These are phyloP conservation scores for Casuarina equisetifolia DNA, from an alignment of 306 rosid species.

Conservation along the genomic window DNA sequence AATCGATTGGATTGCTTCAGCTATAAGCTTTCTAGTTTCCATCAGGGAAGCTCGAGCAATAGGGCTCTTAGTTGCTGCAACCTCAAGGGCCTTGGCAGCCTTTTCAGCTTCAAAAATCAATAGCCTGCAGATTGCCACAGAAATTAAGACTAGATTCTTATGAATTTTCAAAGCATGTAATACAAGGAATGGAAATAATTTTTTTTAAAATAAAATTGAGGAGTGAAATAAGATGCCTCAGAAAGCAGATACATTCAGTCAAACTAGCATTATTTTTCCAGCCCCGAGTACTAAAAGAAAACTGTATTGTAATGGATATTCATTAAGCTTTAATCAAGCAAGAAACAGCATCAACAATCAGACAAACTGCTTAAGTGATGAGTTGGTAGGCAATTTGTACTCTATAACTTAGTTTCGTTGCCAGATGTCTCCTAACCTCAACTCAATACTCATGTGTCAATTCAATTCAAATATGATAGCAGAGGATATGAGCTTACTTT, in stretches of 20 bases:
- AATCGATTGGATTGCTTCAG: constrained; percentile 82
- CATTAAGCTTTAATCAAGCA: not conserved
- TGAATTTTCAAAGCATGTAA: not conserved
- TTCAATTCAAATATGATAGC: not conserved
- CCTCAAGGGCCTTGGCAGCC: constrained; percentile 90
- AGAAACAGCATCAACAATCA: not conserved
- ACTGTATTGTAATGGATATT: not conserved
- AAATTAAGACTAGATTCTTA: constrained; percentile 4
- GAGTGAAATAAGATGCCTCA: not conserved
- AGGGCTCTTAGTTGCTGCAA: constrained; percentile 75
- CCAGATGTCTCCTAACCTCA: not conserved
- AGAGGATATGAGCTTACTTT: constrained; percentile 47
- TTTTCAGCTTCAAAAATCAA: constrained; percentile 94
- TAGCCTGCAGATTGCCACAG: constrained; percentile 49
- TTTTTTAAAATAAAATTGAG: not conserved
- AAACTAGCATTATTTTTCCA: not conserved
- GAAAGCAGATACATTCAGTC: not conserved
- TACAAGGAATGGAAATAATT: no score
- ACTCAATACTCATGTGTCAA: not conserved
- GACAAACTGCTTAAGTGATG: not conserved
- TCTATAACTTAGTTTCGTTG: not conserved
- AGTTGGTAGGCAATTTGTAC: not conserved
- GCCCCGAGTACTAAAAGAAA: not conserved
- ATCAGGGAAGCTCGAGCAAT: constrained; percentile 76
- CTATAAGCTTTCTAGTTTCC: constrained; percentile 86